Evolutionary conservation across 2,329 filamentous ascomycete species (phyloP).

Genomic region (Ilyonectria destructans): DNA sequence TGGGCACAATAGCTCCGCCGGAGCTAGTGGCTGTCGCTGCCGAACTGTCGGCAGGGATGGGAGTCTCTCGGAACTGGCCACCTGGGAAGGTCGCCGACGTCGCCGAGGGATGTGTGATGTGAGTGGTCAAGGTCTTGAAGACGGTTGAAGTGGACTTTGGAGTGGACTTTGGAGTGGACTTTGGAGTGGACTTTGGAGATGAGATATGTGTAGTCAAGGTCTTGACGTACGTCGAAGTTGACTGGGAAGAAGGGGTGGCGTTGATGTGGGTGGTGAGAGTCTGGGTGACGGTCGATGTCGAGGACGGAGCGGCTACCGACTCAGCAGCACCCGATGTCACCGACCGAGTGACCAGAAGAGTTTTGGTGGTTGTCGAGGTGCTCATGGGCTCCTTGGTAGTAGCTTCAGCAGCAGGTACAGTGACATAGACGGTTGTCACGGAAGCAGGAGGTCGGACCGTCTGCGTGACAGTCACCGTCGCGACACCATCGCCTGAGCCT

Average conservation of each 20-base stretch:
- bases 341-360: conserved; percentile 38
- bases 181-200: conserved; percentile 15
- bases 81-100: conserved; percentile 37
- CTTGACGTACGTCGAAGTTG: conserved; percentile 15
- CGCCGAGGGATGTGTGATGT: conserved; percentile 24
- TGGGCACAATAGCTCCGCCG: conserved; percentile 34
- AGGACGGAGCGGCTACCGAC: conserved; percentile 11
- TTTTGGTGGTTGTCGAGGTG: conserved; percentile 45
- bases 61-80: conserved; percentile 44
- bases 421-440: conserved; percentile 56
- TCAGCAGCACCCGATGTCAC: conserved; percentile 3
- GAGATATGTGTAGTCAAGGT: conserved; percentile 26
- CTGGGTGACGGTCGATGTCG: conserved; percentile 16
- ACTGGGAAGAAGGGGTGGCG: conserved; percentile 9
- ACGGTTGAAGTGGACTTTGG: conserved; percentile 39
- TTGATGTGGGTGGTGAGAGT: conserved; percentile 18
- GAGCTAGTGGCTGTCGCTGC: conserved; percentile 23
- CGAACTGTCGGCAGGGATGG: conserved; percentile 27
- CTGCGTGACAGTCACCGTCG: conserved; percentile 55
- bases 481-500: conserved; percentile 35
- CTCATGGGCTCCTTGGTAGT: conserved; percentile 32
- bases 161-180: conserved; percentile 37
- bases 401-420: conserved; percentile 51
- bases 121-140: conserved; percentile 40
- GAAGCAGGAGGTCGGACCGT: conserved; percentile 60